Conservation (phyloP, 1,284 basidiomycete genomes). For the Sanghuangporus sanghuang region DNA sequence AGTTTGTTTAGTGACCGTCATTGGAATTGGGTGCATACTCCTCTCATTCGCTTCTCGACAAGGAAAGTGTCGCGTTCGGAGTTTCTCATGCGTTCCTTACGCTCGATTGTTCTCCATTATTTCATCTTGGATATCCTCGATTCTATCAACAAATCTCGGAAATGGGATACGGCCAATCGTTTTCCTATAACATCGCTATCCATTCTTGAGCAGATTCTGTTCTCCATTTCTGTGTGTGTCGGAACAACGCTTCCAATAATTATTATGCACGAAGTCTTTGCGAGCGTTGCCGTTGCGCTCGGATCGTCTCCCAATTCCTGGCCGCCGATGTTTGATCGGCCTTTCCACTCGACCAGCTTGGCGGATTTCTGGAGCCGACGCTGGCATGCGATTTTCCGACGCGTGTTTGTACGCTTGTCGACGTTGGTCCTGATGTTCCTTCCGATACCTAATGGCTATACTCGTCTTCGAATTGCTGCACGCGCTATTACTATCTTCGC, state of each 20-base stretch:
- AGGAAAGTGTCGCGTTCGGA: background rate
- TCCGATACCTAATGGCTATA: background rate
- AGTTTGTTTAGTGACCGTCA: conserved; percentile 18
- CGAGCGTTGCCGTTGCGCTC: conserved; percentile 13
- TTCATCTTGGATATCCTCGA: conserved; percentile 20
- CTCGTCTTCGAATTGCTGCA: background rate
- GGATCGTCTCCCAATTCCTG: conserved; percentile 17
- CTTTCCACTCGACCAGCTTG: conserved; percentile 21
- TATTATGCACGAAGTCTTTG: conserved; percentile 7
- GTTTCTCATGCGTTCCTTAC: background rate
- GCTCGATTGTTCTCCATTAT: conserved; percentile 12
- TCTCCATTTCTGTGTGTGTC: conserved; percentile 15
- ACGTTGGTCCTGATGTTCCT: conserved; percentile 2
- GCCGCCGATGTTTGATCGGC: conserved; percentile 22
- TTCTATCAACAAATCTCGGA: conserved; percentile 16
- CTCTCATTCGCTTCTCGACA: background rate
- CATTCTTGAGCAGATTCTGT: conserved; percentile 18
- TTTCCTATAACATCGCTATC: conserved; percentile 20
- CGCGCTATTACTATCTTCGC: conserved; percentile 18
- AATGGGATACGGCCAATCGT: conserved; percentile 15
- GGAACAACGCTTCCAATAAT: conserved; percentile 13
- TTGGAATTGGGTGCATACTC: conserved; percentile 20
- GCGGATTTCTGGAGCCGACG: conserved; percentile 23
- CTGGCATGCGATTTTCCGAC: conserved; percentile 24
- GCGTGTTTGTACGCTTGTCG: conserved; percentile 19